phyloP scores from a whole-genome alignment of 1,139 yeast genomes.

The Suhomyces terraborum region DNA sequence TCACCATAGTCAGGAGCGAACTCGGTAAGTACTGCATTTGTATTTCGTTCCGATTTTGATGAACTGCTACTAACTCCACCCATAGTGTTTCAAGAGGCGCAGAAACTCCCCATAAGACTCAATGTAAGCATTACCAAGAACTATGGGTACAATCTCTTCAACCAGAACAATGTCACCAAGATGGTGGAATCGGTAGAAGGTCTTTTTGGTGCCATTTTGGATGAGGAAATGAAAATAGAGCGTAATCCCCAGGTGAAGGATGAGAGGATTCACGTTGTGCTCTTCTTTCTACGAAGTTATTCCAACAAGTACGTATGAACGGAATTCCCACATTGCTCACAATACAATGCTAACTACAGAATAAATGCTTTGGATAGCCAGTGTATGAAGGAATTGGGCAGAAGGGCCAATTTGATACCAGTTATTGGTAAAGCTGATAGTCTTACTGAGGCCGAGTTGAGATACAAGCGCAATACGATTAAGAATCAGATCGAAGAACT shows the following conservation, averaged over 20 bases:
- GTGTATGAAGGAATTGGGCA: slow-evolving; percentile 51
- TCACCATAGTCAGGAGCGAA: not conserved
- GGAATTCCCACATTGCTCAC: too few relatives aligned
- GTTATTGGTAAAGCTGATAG: slow-evolving; percentile 60
- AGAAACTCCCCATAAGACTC: slow-evolving; percentile 28
- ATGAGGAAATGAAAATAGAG: slow-evolving; percentile 61
- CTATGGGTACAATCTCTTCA: slow-evolving; percentile 41
- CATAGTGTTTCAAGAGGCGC: slow-evolving; percentile 20
- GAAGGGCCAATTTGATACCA: slow-evolving; percentile 59
- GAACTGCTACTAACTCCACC: slow-evolving; percentile 4
- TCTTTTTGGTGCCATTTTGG: slow-evolving; percentile 56
- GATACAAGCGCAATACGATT: slow-evolving; percentile 45
- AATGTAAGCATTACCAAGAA: slow-evolving; percentile 29
- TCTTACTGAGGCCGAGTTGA: slow-evolving; percentile 50
- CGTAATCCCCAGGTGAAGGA: slow-evolving; percentile 58
- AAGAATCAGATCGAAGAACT: slow-evolving; percentile 44
- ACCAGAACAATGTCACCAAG: slow-evolving; percentile 22
- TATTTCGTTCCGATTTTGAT: too few relatives aligned
- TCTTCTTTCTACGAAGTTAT: slow-evolving; percentile 61
- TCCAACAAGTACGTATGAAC: slow-evolving; percentile 31
- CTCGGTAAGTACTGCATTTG: not conserved
- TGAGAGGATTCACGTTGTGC: slow-evolving; percentile 61
- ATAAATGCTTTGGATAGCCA: slow-evolving; percentile 44
- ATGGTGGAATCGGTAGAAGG: slow-evolving; percentile 53
- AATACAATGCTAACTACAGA: slow-evolving; percentile 22